Base-by-base conservation (phyloP, 257 asterid genomes). In the Linderniella brevidens region DNA sequence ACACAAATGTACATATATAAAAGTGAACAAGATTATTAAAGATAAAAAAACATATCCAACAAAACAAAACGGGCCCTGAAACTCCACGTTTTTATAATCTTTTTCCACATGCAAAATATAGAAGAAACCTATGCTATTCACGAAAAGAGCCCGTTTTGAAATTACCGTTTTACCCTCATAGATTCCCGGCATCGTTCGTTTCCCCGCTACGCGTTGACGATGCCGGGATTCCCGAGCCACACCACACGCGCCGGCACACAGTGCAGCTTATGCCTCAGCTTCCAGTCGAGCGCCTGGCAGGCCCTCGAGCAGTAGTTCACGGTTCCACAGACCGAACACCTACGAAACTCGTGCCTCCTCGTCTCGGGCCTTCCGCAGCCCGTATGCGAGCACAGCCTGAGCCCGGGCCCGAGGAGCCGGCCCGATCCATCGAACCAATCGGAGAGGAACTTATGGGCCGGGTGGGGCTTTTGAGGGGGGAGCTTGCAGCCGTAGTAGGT, bases 231-330 rank as follows among this genome's bases (percentile, higher is more conserved):
- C 32, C 3, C 32, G 6, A 25, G 6, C 32, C 32, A 2, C 83
- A 70, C 64, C 50, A 78, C 55, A 58, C 73, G 85, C 11, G 54
- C 77, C 0, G 93, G 86, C 4, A 64, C 58, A 50, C 99, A 90
- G 68, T 75, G 92, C 44, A 53, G 71, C 65, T 85, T 90, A 47
- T 90, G 99, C 46, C 93, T 80, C 67, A 66, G 67, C 72, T 82
- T 81, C 99, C 99, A 90, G 54, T 90, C 99, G 56, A 90, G 70
- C 56, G 96, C 96, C 59, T 90, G 98, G 37, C 98, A 90, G 3
- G 96, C 96, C 44, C 96, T 87, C 12, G 98, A 90, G 77, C 98
- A 90, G 39, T 90, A 90, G 58, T 85, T 90, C 60, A 81, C 98
- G 0, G 78, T 71, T 16, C 98, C 93, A 57, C 98, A 90, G 38